phyloP scores from a whole-genome alignment of 768 basidiomycete genomes.

The Lactifluus echinatus region DNA sequence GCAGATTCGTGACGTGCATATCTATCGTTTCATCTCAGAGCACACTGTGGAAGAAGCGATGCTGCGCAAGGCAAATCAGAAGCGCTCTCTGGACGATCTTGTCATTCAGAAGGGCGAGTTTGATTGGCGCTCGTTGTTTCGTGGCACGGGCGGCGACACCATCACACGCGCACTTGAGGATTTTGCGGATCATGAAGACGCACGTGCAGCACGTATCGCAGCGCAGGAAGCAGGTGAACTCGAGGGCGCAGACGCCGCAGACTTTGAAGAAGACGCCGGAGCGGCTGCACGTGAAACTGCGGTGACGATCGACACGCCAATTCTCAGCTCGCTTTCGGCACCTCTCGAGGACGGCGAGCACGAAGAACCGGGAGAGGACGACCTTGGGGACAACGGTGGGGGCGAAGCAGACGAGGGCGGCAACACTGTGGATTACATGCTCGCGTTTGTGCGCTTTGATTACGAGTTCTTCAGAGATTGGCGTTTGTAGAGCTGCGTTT shows the following conservation, averaged over 20 bases:
- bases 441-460: slow-evolving; percentile 52
- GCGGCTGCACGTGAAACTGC: neutral
- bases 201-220: slow-evolving; percentile 69
- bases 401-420: slow-evolving; percentile 50
- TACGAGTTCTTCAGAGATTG: slow-evolving; percentile 67
- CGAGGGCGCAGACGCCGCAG: slow-evolving; percentile 72
- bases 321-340: neutral
- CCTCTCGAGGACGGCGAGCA: slow-evolving; percentile 8
- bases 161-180: slow-evolving; percentile 71
- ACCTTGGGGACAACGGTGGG: slow-evolving; percentile 26
- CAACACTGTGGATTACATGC: slow-evolving; percentile 79
- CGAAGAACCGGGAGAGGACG: slow-evolving; percentile 21
- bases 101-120: slow-evolving; percentile 94
- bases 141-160: slow-evolving; percentile 38
- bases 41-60: slow-evolving; percentile 95
- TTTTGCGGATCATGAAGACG: slow-evolving; percentile 85
- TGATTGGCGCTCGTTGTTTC: slow-evolving; percentile 83
- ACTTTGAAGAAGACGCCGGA: slow-evolving; percentile 49
- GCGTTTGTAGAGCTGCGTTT: slow-evolving; percentile 38
- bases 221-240: slow-evolving; percentile 61
- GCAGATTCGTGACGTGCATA: slow-evolving; percentile 94
- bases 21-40: slow-evolving; percentile 86
- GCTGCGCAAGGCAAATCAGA: slow-evolving; percentile 96
- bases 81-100: slow-evolving; percentile 80
- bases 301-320: slow-evolving; percentile 13